Evolutionary conservation across 1,284 basidiomycete genomes (phyloP).

Genomic region (Fomitopsis pinicola): DNA sequence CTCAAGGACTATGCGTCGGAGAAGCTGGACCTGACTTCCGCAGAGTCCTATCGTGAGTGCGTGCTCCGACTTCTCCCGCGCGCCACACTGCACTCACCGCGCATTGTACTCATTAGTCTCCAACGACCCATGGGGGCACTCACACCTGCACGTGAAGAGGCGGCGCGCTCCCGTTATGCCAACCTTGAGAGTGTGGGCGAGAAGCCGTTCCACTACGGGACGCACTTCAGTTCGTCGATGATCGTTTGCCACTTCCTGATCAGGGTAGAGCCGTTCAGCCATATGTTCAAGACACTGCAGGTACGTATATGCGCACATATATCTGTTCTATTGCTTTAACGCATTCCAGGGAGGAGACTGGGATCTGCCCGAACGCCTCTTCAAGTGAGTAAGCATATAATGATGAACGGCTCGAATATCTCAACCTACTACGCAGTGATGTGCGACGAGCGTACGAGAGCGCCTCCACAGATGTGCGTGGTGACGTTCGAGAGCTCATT

Average conservation of each 20-base stretch:
- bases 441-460: conserved; percentile 79
- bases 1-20: conserved; percentile 81
- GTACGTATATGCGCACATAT: conserved; percentile 26
- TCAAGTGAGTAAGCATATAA: conserved; percentile 48
- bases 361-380: conserved; percentile 93
- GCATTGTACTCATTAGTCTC: conserved; percentile 40
- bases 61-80: conserved; percentile 22
- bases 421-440: conserved; percentile 40
- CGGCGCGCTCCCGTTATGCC: conserved; percentile 71
- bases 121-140: conserved; percentile 91
- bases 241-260: conserved; percentile 96
- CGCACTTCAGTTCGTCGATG: conserved; percentile 96
- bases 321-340: not conserved
- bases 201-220: conserved; percentile 89
- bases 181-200: conserved; percentile 81
- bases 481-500: conserved; percentile 93
- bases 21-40: conserved; percentile 65
- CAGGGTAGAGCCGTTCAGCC: conserved; percentile 84
- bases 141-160: conserved; percentile 66
- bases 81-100: not conserved
- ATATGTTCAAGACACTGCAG: conserved; percentile 89
- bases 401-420: not conserved
- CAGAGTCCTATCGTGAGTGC: conserved; percentile 75
- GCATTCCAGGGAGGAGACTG: conserved; percentile 76
- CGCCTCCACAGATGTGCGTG: conserved; percentile 82